Base-by-base conservation (phyloP, 2,329 filamentous ascomycete species). In the Escovopsis sp. region DNA sequence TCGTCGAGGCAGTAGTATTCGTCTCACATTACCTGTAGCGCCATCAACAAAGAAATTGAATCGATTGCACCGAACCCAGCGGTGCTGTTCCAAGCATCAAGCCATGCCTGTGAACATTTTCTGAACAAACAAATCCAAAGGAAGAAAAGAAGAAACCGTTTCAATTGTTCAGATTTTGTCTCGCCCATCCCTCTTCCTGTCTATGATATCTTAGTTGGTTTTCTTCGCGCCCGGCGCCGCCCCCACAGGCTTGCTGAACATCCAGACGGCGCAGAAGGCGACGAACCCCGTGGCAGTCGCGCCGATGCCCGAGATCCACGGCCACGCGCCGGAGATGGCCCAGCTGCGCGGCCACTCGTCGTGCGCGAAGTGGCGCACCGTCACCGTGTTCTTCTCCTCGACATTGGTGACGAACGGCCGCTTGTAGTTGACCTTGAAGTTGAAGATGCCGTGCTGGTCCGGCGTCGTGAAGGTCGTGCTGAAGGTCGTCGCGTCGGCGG, bases 401-500 rank as follows among this genome's bases (percentile, higher is more conserved):
- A 98, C 56, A 55, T 77, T 80, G 50, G 76, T 90, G 47, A 93
- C 62, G 67, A 94, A 93, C 1, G 88, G 86, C 6, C 90, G 77
- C 68, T 93, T 93, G 70, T 96, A 94, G 69, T 94, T 93, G 58
- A 96, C 71, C 54, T 79, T 76, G 71, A 98, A 96, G 64, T 93
- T 93, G 71, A 96, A 98, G 61, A 98, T 94, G 54, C 90, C 90
- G 63, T 98, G 90, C 61, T 98, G 90, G 56, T 98, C 90, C 4
- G 90, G 90, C 4, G 88, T 71, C 43, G 69, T 80, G 61, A 98
- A 94, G 17, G 72, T 69, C 31, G 72, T 69, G 43, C 70, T 69
- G 65, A 79, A 98, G 41, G 81, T 69, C 34, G 82, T 78, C 43
- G 76, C 75, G 48, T 83, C 77, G 36, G 67, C 58, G 2, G 76